These are phyloP conservation scores for Entomortierella beljakovae DNA, from an alignment of 192 early-diverging fungal genomes.

Conservation along the genomic window DNA sequence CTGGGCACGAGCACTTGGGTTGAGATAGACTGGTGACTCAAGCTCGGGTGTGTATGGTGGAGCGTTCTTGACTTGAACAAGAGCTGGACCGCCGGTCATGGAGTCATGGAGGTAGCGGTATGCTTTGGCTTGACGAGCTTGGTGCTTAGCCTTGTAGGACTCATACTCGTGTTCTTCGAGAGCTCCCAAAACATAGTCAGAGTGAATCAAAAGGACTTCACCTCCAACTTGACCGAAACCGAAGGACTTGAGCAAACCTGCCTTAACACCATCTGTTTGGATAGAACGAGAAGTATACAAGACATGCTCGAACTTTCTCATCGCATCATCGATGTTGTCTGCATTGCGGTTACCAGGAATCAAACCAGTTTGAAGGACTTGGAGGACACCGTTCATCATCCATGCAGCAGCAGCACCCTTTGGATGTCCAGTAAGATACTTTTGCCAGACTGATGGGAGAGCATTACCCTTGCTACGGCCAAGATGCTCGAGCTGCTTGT, in stretches of 20 bases:
- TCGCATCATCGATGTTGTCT: slow-evolving; percentile 83
- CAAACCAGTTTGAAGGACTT: slow-evolving; percentile 85
- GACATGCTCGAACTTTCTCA: slow-evolving; percentile 82
- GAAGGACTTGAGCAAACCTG: slow-evolving; percentile 92
- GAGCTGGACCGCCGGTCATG: slow-evolving; percentile 81
- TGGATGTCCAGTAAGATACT: slow-evolving; percentile 95
- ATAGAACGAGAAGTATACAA: slow-evolving; percentile 88
- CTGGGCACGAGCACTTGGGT: slow-evolving; percentile 86
- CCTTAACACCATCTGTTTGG: slow-evolving; percentile 91
- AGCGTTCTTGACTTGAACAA: slow-evolving; percentile 88
- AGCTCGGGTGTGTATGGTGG: slow-evolving; percentile 88
- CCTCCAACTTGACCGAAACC: slow-evolving; percentile 97
- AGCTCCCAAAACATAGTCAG: slow-evolving; percentile 86
- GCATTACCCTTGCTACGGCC: slow-evolving; percentile 88
- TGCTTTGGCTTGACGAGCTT: slow-evolving; percentile 76
- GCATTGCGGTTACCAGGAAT: slow-evolving; percentile 94
- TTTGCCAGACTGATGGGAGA: slow-evolving; percentile 88
- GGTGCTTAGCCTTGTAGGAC: slow-evolving; percentile 75
- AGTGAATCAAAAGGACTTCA: slow-evolving; percentile 88
- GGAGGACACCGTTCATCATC: slow-evolving; percentile 96
- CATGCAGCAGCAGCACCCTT: slow-evolving; percentile 97
- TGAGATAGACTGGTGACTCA: slow-evolving; percentile 86
- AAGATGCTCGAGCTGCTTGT: slow-evolving; percentile 87
- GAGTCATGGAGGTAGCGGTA: slow-evolving; percentile 95
- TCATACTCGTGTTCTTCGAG: slow-evolving; percentile 77